Conservation (phyloP, 2,329 filamentous ascomycete genomes). For the Aspergillus quadricinctus region DNA sequence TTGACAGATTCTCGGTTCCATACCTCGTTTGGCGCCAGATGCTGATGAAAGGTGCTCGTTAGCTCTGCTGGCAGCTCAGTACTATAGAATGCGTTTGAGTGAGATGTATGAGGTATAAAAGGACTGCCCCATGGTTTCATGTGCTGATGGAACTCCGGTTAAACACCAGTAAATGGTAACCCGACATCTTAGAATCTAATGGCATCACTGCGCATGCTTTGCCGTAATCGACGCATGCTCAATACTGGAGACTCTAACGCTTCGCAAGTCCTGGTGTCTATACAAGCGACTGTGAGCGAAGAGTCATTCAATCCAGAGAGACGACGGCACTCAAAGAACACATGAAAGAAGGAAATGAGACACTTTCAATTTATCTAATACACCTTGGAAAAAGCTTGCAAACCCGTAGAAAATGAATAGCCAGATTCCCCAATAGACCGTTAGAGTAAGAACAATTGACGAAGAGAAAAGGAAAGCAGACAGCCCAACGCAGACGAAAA, state of each 20-base stretch:
- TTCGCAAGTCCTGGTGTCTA: background rate
- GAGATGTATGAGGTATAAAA: too few species aligned
- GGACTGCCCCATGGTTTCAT: too few species aligned
- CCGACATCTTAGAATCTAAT: background rate
- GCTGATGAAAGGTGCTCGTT: too few species aligned
- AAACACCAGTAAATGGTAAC: background rate
- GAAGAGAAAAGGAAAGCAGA: constrained; percentile 3
- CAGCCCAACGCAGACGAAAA: background rate
- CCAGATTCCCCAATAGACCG: constrained; percentile 17
- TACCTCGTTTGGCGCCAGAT: too few species aligned
- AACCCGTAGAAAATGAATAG: constrained; percentile 6
- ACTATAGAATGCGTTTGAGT: too few species aligned
- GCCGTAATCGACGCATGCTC: background rate
- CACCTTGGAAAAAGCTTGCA: constrained; percentile 19
- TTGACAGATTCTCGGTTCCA: too few species aligned
- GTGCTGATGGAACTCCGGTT: too few species aligned
- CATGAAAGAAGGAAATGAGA: constrained; percentile 1
- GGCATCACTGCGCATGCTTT: background rate
- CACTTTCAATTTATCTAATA: constrained; percentile 24
- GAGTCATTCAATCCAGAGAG: background rate
- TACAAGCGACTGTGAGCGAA: background rate
- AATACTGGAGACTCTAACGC: background rate
- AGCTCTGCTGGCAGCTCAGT: too few species aligned
- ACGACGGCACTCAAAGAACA: background rate
- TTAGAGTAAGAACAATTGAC: constrained; percentile 8